Evolutionary conservation across 2,329 filamentous ascomycete genomes (phyloP).

Genomic region (Colletotrichum cordylinicola): DNA sequence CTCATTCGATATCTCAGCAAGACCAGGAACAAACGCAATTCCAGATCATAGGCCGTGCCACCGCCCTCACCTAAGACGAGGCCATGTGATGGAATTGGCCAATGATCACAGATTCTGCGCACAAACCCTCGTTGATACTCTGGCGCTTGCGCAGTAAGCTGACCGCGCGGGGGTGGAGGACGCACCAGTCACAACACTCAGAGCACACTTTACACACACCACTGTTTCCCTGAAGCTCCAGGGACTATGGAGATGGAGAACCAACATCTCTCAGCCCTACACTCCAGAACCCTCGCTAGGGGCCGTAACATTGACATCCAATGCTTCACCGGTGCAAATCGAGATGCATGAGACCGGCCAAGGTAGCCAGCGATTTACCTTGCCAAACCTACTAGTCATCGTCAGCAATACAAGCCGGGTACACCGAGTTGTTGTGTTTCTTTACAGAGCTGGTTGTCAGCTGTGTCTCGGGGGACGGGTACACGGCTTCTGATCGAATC

Average conservation of each 20-base stretch:
- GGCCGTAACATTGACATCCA: background rate
- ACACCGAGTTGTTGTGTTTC: background rate
- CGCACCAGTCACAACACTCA: background rate
- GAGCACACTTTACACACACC: background rate
- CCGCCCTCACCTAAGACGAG: background rate
- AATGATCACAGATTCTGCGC: background rate
- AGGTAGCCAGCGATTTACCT: background rate
- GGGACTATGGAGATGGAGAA: background rate
- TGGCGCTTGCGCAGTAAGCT: background rate
- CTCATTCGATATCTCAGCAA: background rate
- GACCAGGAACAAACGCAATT: background rate
- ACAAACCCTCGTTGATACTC: background rate
- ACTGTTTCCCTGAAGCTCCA: background rate
- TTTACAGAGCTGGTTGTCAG: background rate
- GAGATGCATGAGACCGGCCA: background rate
- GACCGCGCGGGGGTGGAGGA: background rate
- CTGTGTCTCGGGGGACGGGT: background rate
- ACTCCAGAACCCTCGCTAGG: background rate
- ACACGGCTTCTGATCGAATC: background rate
- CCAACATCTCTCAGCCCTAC: conserved; percentile 8
- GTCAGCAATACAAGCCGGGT: background rate
- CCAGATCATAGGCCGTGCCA: background rate
- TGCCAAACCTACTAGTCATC: background rate
- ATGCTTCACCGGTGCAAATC: background rate
- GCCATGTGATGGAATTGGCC: background rate